A percentile compares a stretch with the other conserved stretches of the same genome.
Evolutionary conservation across 176 grass and related monocot genomes (phyloP).

Genomic region (Juncus inflexus): DNA sequence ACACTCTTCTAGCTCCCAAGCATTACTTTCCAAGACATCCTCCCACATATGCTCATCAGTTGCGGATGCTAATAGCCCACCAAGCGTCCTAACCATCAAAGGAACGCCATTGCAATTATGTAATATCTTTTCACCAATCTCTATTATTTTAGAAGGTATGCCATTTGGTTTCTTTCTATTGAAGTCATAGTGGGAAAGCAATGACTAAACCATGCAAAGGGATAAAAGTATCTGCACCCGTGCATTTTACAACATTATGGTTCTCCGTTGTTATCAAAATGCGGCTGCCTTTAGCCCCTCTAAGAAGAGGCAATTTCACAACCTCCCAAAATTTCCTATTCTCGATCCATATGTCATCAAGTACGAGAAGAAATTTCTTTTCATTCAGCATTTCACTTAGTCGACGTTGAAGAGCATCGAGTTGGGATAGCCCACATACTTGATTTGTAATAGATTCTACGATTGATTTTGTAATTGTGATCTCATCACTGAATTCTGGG

Average conservation of each 20-base stretch:
- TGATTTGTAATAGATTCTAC: slow-evolving; percentile 5
- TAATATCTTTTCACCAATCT: slow-evolving; percentile 34
- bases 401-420: slow-evolving; percentile 14
- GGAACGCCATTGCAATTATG: slow-evolving; percentile 36
- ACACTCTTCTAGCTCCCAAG: slow-evolving; percentile 22
- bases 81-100: slow-evolving; percentile 37
- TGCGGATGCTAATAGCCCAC: slow-evolving; percentile 30
- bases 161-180: slow-evolving; percentile 12
- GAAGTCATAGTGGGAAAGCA: slow-evolving; percentile 38
- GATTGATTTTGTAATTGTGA: slow-evolving; percentile 34
- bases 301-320: slow-evolving; percentile 33
- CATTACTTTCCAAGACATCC: slow-evolving; percentile 24
- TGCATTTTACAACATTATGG: slow-evolving; percentile 10
- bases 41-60: slow-evolving; percentile 18
- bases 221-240: neutral
- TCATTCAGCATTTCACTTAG: slow-evolving; percentile 16
- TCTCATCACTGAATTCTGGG: slow-evolving; percentile 35
- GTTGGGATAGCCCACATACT: neutral
- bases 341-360: slow-evolving; percentile 47
- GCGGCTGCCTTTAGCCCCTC: slow-evolving; percentile 20
- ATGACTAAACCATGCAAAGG: slow-evolving; percentile 30
- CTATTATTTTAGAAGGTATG: neutral
- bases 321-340: slow-evolving; percentile 27
- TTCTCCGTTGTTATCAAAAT: slow-evolving; percentile 41
- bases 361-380: slow-evolving; percentile 37